Evolutionary conservation across 2,329 filamentous ascomycete species (phyloP), one percentile per base, ranked within the genome.

Genomic region (Microcyclosporella mali): DNA sequence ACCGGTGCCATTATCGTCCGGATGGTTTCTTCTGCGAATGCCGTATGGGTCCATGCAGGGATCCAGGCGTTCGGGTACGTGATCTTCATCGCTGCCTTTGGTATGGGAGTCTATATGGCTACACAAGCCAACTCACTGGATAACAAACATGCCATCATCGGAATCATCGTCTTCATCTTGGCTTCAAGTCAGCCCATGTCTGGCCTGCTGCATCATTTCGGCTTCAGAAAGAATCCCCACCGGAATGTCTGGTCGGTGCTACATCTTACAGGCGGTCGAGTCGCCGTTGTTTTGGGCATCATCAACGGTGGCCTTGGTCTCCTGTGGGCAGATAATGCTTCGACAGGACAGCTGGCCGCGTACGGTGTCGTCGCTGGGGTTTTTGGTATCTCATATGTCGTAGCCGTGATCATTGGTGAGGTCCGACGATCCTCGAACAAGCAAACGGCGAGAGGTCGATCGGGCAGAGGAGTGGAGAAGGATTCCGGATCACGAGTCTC

Each of bases 291-390:
- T 0, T 60, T 79, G 0, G 76, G 72, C 2, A 72, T 78, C 39
- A 65, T 78, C 55, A 79, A 78, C 51, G 76, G 73, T 15, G 75
- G 75, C 0, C 58, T 79, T 1, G 76, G 76, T 0, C 66, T 78
- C 31, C 59, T 64, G 45, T 62, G 76, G 15, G 70, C 71, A 1
- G 64, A 69, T 1, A 42, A 65, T 63, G 33, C 15, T 34, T 11
- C 18, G n/a, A 29, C 11, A 11, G 49, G 47, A 14, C 33, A 37
- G 14, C 47, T 49, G 25, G 71, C 75, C 44, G 71, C 66, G 1
- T 77, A 77, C 50, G 64, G 64, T 6, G 68, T 75, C 3, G 56
- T 75, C 39, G 71, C 71, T 21, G 74, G 62, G 2, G 37, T 76
- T 9, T 62, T 78, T 41, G 72, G 65, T 11, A 21, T 70, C 6